Evolutionary conservation across 176 grass and related monocot species (phyloP).

Genomic region (Oryza glumipatula): DNA sequence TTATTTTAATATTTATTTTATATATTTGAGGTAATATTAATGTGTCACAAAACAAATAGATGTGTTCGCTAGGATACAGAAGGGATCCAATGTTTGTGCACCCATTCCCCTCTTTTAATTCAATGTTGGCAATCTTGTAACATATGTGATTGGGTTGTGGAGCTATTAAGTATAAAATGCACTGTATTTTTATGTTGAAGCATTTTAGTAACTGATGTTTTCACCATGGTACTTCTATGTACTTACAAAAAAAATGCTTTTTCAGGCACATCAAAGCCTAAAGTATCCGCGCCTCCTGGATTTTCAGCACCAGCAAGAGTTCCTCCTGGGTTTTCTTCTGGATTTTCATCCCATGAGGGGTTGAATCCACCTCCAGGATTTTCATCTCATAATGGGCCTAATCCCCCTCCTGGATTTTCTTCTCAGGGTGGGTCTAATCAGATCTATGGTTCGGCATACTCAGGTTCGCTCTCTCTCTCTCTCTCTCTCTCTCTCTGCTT

Average conservation of each 20-base stretch:
- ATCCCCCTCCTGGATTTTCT: slow-evolving; percentile 52
- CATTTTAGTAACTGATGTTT: slow-evolving; percentile 33
- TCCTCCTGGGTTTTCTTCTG: slow-evolving; percentile 65
- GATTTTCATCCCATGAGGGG: slow-evolving; percentile 59
- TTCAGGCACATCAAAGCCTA: slow-evolving; percentile 50
- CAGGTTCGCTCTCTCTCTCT: slow-evolving; percentile 42
- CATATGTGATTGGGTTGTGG: neutral
- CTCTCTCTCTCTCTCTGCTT: neutral
- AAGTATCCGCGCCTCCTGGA: slow-evolving; percentile 66
- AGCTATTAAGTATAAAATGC: neutral
- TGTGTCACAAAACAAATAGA: neutral
- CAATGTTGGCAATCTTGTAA: slow-evolving; percentile 17
- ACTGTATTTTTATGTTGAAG: slow-evolving; percentile 30
- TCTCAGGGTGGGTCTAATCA: slow-evolving; percentile 56
- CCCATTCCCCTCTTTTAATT: slow-evolving; percentile 12
- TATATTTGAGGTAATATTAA: slow-evolving; percentile 10
- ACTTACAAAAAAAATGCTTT: slow-evolving; percentile 28
- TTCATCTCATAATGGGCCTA: slow-evolving; percentile 58
- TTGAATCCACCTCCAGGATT: slow-evolving; percentile 57
- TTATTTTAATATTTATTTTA: slow-evolving; percentile 8
- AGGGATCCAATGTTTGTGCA: slow-evolving; percentile 5
- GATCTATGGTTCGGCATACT: slow-evolving; percentile 46
- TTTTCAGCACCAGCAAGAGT: slow-evolving; percentile 58
- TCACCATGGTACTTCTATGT: slow-evolving; percentile 12
- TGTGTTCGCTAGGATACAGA: slow-evolving; percentile 3